Evolutionary conservation across 805 yeast species (phyloP), one percentile per base, ranked within the genome.

Genomic region (Vanderwaltozyma verrucispora): DNA sequence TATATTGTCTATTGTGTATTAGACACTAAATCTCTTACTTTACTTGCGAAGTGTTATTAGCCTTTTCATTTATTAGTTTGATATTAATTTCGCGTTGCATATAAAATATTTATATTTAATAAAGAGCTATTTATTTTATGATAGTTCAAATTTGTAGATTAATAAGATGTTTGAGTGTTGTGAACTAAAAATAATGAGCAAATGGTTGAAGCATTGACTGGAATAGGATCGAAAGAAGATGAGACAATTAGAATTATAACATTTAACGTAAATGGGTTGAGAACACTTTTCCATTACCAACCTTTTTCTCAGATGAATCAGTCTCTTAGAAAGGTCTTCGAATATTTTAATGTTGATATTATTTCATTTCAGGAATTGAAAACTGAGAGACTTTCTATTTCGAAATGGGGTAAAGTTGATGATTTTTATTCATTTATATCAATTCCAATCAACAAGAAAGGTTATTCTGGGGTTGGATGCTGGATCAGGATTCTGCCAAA

Each of bases 401-500:
- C 60, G n/a, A 59, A 53, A 25, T 63, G 75, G 59, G 76, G 75
- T 2, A 61, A 69, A 28, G 60, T 80, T 0, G 65, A 68, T 1
- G 75, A 77, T 1, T 89, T 69, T 51, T 62, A 69, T 18, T 68
- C 82, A 2, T 89, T 76, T 48, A 72, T 86, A 25, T 68, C 89
- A 0, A 62, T 86, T 11, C 94, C 96, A 0, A 56, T 54, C 10
- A 40, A 53, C 2, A 82, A 76, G 53, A 82, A 77, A 51, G 97
- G 97, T 0, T 92, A 92, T 55, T 74, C 89, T 39, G 98, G 98
- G 0, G 96, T 89, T 1, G 94, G 88, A 0, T 72, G 89, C 3
- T 89, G 84, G 60, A 69, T 84, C 2, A 62, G 87, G 33, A 58
- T 64, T 3, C 75, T 80, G 1, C 48, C 51, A 1, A 60, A 58